Base-by-base conservation (phyloP, 306 rosid species). In the Cucurbita maxima region DNA sequence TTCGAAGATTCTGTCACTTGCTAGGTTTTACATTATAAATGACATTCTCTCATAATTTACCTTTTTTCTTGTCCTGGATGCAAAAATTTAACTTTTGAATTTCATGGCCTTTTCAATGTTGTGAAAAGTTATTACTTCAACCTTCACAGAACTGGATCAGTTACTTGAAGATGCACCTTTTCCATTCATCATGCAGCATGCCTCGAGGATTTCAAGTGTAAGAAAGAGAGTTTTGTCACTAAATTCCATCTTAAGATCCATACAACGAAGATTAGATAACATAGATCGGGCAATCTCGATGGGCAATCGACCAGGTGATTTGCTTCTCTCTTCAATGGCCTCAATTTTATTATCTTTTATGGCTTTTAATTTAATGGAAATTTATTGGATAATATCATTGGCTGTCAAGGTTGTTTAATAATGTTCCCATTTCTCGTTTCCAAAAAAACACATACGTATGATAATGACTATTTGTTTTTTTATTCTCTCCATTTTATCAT, bases 121-220 rank as follows among this genome's bases (percentile, higher is more conserved):
- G 41, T 71, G 48, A 71, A 53, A 52, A 19, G 47, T 30, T 71
- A 57, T 34, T 61, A 7, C 50, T 75, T 45, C 36, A 34, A 61
- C 78, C 78, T 36, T 77, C 70, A 77, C 95, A 88, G 95, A 86
- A 80, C 91, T 88, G 57, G 95, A 88, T 76, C 87, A 86, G 76
- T 78, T 88, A 81, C 86, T 88, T 37, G 95, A 88, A 79, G 95
- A 86, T 77, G 95, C 95, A 68, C 95, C 95, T 25, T 78, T 84
- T 62, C 89, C 91, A 43, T 88, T 86, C 81, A 86, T 88, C 68
- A 80, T 88, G 89, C 91, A 88, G 84, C 91, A 88, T 83, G 88
- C 95, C 72, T 78, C 91, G 71, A 84, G 87, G 86, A 83, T 88
- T 57, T 86, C 87, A 48, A 80, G 75, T 84, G 89, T 88, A 70